phyloP scores from a whole-genome alignment of 2,329 filamentous ascomycete genomes.

The Shiraia sp. region DNA sequence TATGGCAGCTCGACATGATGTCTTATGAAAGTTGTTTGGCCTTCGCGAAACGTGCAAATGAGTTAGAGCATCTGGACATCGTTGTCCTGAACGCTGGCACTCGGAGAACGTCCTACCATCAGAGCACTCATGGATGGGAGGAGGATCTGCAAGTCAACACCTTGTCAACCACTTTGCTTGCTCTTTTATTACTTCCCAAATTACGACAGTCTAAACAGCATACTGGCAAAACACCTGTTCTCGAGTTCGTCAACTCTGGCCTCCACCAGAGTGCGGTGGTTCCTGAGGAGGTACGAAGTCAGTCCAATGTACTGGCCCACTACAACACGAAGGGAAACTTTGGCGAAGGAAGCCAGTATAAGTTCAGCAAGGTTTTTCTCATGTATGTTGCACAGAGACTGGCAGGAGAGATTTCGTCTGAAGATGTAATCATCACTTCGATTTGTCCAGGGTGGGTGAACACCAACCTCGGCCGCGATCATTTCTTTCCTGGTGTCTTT shows the following conservation, averaged over 20 bases:
- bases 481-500: conserved; percentile 30
- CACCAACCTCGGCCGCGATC: conserved; percentile 37
- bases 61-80: conserved; percentile 42
- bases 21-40: conserved; percentile 38
- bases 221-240: conserved; percentile 28
- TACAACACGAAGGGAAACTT: conserved; percentile 38
- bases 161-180: conserved; percentile 60
- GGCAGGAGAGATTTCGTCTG: conserved; percentile 28
- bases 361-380: conserved; percentile 40
- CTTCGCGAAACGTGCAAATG: conserved; percentile 34
- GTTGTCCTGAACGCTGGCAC: conserved; percentile 48
- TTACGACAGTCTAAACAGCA: conserved; percentile 31
- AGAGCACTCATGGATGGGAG: conserved; percentile 44
- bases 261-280: conserved; percentile 33
- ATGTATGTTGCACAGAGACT: conserved; percentile 38
- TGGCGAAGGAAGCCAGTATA: conserved; percentile 31
- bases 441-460: conserved; percentile 39
- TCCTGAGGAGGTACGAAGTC: conserved; percentile 17
- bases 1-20: conserved; percentile 44
- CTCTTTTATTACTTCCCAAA: conserved; percentile 53
- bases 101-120: conserved; percentile 22
- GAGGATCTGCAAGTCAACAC: conserved; percentile 61
- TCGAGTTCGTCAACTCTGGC: conserved; percentile 41
- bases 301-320: conserved; percentile 30
- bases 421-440: conserved; percentile 42